These are phyloP conservation scores for Pythium oligandrum DNA, from an alignment of 352 stramenopile species.

Conservation along the genomic window DNA sequence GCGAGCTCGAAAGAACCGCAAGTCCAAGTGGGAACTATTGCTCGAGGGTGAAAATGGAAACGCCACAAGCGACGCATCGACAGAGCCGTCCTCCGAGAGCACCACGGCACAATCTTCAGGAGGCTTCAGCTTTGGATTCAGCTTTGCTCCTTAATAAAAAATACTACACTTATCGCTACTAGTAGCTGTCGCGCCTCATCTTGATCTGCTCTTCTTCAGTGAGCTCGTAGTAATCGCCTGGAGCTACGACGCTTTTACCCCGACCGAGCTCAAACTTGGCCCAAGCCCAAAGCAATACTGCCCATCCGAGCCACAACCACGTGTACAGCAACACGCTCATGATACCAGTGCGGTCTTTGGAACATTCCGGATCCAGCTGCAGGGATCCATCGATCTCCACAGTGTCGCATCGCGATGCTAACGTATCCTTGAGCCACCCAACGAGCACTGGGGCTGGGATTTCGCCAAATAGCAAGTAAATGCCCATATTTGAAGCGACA, in stretches of 20 bases:
- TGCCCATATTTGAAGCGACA: conserved; percentile 74
- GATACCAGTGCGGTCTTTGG: conserved; percentile 38
- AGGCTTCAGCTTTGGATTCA: conserved; percentile 50
- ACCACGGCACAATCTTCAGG: conserved; percentile 12
- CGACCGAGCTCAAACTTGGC: conserved; percentile 13
- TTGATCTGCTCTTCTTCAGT: too few relatives aligned
- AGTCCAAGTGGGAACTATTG: conserved; percentile 74
- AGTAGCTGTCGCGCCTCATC: too few relatives aligned
- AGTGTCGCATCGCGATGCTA: conserved; percentile 69
- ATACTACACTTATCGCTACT: too few relatives aligned
- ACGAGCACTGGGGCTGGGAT: conserved; percentile 86
- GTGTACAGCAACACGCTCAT: conserved; percentile 48
- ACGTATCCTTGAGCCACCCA: conserved; percentile 79
- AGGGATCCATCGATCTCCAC: conserved; percentile 38
- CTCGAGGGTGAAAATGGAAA: conserved; percentile 15
- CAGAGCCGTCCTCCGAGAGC: conserved; percentile 6
- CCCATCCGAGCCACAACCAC: conserved; percentile 53
- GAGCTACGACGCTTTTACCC: too few relatives aligned
- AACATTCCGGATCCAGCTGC: conserved; percentile 43
- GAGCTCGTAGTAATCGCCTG: too few relatives aligned
- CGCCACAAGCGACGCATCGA: background rate
- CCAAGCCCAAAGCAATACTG: conserved; percentile 41
- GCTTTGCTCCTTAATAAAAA: too few relatives aligned
- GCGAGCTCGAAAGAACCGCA: conserved; percentile 46
- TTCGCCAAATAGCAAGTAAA: conserved; percentile 87